phyloP scores from a whole-genome alignment of 2,329 filamentous ascomycete species.

The Diaporthe sp. region DNA sequence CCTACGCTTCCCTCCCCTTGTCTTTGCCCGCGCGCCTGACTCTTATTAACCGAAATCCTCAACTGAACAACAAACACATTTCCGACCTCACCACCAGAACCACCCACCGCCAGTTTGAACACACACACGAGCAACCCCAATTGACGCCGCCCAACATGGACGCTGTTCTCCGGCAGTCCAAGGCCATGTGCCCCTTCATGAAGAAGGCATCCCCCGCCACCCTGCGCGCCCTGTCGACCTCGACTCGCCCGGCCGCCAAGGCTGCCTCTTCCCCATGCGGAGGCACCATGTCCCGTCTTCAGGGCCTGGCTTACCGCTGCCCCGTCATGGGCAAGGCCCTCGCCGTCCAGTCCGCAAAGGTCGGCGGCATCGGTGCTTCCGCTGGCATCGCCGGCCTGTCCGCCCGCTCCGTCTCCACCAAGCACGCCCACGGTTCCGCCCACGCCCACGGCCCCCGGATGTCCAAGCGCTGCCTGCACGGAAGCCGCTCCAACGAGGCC shows the following conservation, averaged over 20 bases:
- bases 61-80: neutral
- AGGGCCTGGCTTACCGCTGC: conserved; percentile 93
- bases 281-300: conserved; percentile 96
- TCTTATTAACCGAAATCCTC: neutral
- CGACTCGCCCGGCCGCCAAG: conserved; percentile 71
- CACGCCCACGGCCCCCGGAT: conserved; percentile 60
- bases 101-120: conserved; percentile 12
- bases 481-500: conserved; percentile 81
- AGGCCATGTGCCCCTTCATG: conserved; percentile 97
- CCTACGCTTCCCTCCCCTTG: neutral
- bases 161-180: conserved; percentile 92
- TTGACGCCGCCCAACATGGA: conserved; percentile 74
- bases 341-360: conserved; percentile 80
- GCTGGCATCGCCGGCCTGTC: conserved; percentile 63
- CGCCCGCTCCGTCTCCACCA: conserved; percentile 44
- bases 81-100: neutral
- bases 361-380: conserved; percentile 56
- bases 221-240: conserved; percentile 87
- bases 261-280: conserved; percentile 77
- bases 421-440: neutral
- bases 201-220: conserved; percentile 94
- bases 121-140: neutral
- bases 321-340: conserved; percentile 99
- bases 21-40: neutral
- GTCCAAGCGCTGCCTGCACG: conserved; percentile 79